A percentile compares a stretch with the other conserved stretches of the same genome.
Conservation (phyloP, 768 basidiomycete species). For the Roridomyces roridus region DNA sequence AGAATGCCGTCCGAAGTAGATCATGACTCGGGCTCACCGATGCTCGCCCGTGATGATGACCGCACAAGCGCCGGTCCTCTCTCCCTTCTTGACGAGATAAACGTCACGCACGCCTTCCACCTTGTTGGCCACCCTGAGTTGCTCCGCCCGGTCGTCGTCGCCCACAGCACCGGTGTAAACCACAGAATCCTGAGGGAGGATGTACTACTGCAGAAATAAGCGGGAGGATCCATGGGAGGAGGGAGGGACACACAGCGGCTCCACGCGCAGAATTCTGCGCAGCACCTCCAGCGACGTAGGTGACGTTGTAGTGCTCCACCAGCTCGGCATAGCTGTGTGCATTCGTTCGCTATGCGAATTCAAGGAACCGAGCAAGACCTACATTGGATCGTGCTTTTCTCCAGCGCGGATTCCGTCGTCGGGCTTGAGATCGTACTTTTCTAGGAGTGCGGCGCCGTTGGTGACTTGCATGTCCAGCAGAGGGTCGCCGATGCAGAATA, state of each 20-base stretch:
- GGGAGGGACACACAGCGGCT: constrained; percentile 75
- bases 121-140: constrained; percentile 88
- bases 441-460: constrained; percentile 81
- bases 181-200: constrained; percentile 86
- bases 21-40: constrained; percentile 55
- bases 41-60: constrained; percentile 94
- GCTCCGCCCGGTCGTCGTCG: constrained; percentile 86
- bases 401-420: constrained; percentile 97
- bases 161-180: constrained; percentile 96
- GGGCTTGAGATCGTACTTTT: constrained; percentile 90
- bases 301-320: constrained; percentile 73
- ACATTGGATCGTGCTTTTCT: constrained; percentile 90
- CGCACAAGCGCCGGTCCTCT: constrained; percentile 95
- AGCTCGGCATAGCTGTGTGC: constrained; percentile 84
- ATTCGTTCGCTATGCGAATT: background rate
- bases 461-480: constrained; percentile 95
- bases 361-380: constrained; percentile 29
- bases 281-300: constrained; percentile 96
- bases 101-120: constrained; percentile 88
- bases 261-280: constrained; percentile 96
- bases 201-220: constrained; percentile 63
- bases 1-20: background rate
- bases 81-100: constrained; percentile 87
- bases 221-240: too few relatives aligned
- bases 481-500: constrained; percentile 96